These are phyloP conservation scores for Sordariomycetes sp. DNA, from an alignment of 2,329 filamentous ascomycete species.

Conservation along the genomic window DNA sequence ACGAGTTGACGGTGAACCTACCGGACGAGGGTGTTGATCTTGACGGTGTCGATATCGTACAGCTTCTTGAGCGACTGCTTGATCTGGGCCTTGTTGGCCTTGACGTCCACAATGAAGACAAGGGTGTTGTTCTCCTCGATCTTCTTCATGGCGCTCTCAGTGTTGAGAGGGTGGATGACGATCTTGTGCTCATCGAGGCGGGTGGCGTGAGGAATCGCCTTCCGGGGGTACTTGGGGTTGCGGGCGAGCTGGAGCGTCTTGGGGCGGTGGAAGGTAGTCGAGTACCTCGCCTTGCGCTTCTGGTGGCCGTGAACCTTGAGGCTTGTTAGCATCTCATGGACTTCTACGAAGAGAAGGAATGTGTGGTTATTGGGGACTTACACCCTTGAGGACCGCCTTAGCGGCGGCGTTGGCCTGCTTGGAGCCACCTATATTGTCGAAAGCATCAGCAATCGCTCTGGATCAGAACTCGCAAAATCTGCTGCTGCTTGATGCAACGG, in stretches of 20 bases:
- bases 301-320: constrained; percentile 55
- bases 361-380: constrained; percentile 44
- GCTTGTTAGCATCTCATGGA: neutral
- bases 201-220: constrained; percentile 80
- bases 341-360: neutral
- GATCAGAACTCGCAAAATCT: constrained; percentile 65
- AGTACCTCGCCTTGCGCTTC: constrained; percentile 83
- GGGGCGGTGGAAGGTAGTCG: constrained; percentile 92
- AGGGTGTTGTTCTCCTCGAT: constrained; percentile 99
- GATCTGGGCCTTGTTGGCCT: constrained; percentile 99
- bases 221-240: constrained; percentile 91
- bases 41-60: constrained; percentile 95
- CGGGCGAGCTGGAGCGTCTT: constrained; percentile 92
- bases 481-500: constrained; percentile 54
- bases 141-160: constrained; percentile 99
- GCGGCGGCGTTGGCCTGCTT: constrained; percentile 91
- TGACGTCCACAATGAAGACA: constrained; percentile 92
- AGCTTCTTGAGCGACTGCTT: constrained; percentile 97
- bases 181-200: constrained; percentile 97
- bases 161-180: constrained; percentile 97
- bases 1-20: constrained; percentile 35
- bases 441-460: constrained; percentile 64
- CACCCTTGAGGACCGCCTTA: constrained; percentile 92
- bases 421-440: constrained; percentile 44
- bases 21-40: constrained; percentile 99